Evolutionary conservation across 345 rosid species (phyloP).

Genomic region (Anacardium occidentale): DNA sequence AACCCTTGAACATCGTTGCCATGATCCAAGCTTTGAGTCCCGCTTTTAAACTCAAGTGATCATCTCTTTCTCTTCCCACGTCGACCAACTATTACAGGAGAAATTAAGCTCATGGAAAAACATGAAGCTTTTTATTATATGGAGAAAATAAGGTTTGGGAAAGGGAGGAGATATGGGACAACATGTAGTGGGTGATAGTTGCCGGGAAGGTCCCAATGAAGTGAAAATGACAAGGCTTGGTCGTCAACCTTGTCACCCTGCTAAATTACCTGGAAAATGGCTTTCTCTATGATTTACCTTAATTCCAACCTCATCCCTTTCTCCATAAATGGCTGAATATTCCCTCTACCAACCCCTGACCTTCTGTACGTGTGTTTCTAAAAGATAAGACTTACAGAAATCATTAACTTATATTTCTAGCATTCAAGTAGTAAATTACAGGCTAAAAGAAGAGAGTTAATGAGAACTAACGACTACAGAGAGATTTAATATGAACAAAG

Average conservation of each 20-base stretch:
- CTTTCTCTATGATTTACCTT: slow-evolving; percentile 19
- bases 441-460: neutral
- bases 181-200: slow-evolving; percentile 13
- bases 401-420: too few species aligned
- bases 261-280: slow-evolving; percentile 38
- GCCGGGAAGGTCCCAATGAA: slow-evolving; percentile 28
- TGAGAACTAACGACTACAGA: neutral
- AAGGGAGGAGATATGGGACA: neutral
- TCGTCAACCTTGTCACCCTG: slow-evolving; percentile 36
- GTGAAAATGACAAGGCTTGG: slow-evolving; percentile 38
- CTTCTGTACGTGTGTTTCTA: slow-evolving; percentile 21
- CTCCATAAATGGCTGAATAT: slow-evolving; percentile 7
- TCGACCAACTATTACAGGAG: neutral
- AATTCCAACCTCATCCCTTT: slow-evolving; percentile 24
- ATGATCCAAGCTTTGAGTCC: slow-evolving; percentile 35
- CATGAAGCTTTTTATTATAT: neutral
- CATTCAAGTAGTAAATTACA: neutral
- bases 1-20: slow-evolving; percentile 53
- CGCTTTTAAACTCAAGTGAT: slow-evolving; percentile 2
- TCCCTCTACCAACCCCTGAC: slow-evolving; percentile 9
- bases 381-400: too few species aligned
- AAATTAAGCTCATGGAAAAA: neutral
- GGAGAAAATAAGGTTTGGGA: neutral
- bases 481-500: neutral
- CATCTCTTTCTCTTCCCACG: slow-evolving; percentile 25